Base-by-base conservation (phyloP, 495 filamentous ascomycete species). In the Penicillium antarcticum region DNA sequence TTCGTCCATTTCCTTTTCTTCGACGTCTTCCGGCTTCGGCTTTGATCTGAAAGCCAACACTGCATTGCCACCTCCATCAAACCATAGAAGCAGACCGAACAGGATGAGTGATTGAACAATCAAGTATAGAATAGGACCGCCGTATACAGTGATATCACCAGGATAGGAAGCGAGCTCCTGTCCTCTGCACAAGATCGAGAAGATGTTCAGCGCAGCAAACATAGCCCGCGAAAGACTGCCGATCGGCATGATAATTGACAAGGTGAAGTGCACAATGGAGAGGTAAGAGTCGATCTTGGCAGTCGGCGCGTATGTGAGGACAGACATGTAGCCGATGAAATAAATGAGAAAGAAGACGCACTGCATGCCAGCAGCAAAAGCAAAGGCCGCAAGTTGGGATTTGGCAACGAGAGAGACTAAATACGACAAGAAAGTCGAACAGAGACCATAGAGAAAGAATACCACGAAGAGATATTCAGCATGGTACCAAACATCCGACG, bases 71-170 rank as follows among this genome's bases (percentile, higher is more conserved):
- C 31, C 88, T 42, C 80, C 80, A 54, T 95, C 91, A 50, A 80
- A 74, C 78, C 85, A 89, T 19, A 95, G 64, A 1, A 94, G 76
- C 21, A 88, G 55, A 3, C 68, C 65, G 55, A 91, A 88, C 3
- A 92, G 75, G 21, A 87, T 29, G 18, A 87, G 58, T 0, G 78
- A 79, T 60, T 95, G 90, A 0, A 83, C 24, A 39, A 89, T 77
- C 13, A 94, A 76, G 55, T 92, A 91, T 4, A 87, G 63, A 43
- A 95, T 89, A 3, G 89, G 87, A 0, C 85, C 85, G 39, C 90
- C 90, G 61, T 88, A 96, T 37, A 87, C 75, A 2, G 75, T 76
- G 41, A 94, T 83, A 3, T 73, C 81, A 5, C 82, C 89, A 0
- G 89, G 87, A 61, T 91, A 85, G 1, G 77, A 69, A 11, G 83